Base-by-base conservation (phyloP, 2,329 filamentous ascomycete species). In the Sphaerulina musiva region DNA sequence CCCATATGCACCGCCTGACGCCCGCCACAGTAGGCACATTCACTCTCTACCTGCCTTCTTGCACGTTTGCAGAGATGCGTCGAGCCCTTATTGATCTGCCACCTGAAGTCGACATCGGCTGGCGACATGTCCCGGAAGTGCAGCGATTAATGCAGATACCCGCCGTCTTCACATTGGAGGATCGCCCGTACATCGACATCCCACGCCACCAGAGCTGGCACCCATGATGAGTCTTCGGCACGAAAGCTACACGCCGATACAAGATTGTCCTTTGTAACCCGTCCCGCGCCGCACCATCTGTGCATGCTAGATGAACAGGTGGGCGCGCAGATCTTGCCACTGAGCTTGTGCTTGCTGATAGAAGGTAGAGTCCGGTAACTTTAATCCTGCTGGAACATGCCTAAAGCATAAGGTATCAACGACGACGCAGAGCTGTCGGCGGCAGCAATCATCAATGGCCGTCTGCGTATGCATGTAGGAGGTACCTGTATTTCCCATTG, bases 91-190 rank as follows among this genome's bases (percentile, higher is more conserved):
- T 55, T 34, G 46, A 45, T 20, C 49, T 45, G 44, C 51, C 51
- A 47, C 36, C 39, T 56, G 53, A 58, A 46, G 58, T 50, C 39
- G 26, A 26, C 38, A 44, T 47, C 39, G 53, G 59, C 11, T 40
- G 9, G 36, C 47, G 23, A 41, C 23, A 6, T 23, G 23, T 20
- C 46, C 14, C 23, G 51, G 32, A 55, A 46, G 53, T 60, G 55
- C 59, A 59, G 55, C 41, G 36, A 26, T 34, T 23, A 50, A 53
- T 59, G 58, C 56, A 56, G 51, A 55, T 58, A 53, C 32, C 58
- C 58, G 55, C 51, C 54, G 46, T 51, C 39, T 34, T 41, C 43
- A 54, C 54, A 29, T 29, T 56, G 40, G 51, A 51, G 46, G 58
- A 57, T 55, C 56, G 46, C 20, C 58, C 40, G 47, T 50, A 55